Evolutionary conservation across 768 basidiomycete species (phyloP), one percentile per base, ranked within the genome.

Genomic region (Amylocystis lapponica): DNA sequence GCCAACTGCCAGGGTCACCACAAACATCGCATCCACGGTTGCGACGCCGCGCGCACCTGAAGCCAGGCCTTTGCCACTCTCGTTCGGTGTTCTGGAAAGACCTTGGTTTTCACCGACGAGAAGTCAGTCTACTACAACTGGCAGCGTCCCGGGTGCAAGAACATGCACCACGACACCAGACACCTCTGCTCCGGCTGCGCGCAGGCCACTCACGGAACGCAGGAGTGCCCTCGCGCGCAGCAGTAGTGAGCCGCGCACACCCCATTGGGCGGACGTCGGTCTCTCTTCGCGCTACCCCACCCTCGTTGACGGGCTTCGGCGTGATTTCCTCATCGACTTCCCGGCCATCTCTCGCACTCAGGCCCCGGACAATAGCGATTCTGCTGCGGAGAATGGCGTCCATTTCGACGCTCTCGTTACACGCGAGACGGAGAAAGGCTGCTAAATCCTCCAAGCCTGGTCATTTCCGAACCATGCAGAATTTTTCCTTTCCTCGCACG

Each of bases 401-500:
- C 12, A 20, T 13, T 41, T 41, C 19, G 16, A 27, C 7, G 31
- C 4, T 6, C 17, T 31, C 13, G 16, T 41, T 17, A 13, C 8
- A 20, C 16, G 29, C 17, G 39, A 41, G 25, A 10, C n/a, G 3
- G 29, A n/a, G 10, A 16, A 10, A 13, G 16, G 16, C 6, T 8
- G 49, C 1, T 51, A 48, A 21, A 12, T 44, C 56, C 0, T 50
- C 49, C 2, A 54, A 55, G 3, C 46, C 48, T 0, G 51, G 51
- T 7, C 56, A 55, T 22, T 63, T 44, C 26, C 27, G 46, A 0
- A 37, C 61, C 0, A 34, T 66, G 0, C 64, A 68, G 19, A 63
- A 68, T 30, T 50, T 57, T 0, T 66, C 35, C 35, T 66, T 8
- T 9, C 59, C 57, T 0, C 35, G 39, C 1, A 3, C 7, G 1